Percentiles rank a stretch among this genome's conserved stretches.
phyloP scores from a whole-genome alignment of 192 early-diverging fungal species.

The Geosiphon pyriformis region DNA sequence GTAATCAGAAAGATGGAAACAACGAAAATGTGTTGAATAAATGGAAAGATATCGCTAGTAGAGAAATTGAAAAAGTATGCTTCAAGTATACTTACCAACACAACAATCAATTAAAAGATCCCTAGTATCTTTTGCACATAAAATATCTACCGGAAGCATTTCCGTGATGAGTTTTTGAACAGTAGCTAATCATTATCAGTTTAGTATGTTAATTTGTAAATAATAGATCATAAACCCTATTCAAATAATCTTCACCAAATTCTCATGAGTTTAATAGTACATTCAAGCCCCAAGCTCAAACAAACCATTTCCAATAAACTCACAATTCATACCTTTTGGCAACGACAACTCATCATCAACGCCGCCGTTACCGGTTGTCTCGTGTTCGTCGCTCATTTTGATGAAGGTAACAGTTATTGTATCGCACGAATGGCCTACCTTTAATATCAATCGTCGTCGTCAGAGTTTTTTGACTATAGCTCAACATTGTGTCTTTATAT shows the following conservation, averaged over 20 bases:
- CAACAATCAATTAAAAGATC: slow-evolving; percentile 96
- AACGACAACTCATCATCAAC: slow-evolving; percentile 84
- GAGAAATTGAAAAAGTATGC: not conserved
- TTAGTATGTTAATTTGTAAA: too few species aligned
- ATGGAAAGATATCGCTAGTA: slow-evolving; percentile 9
- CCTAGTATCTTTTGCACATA: slow-evolving; percentile 91
- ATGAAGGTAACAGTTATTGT: not conserved
- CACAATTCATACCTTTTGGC: slow-evolving; percentile 59
- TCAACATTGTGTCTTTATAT: not conserved
- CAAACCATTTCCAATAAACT: not conserved
- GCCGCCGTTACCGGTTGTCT: slow-evolving; percentile 35
- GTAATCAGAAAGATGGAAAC: too few species aligned
- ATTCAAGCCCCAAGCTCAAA: not conserved
- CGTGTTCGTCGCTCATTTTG: slow-evolving; percentile 47
- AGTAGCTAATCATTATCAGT: slow-evolving; percentile 62
- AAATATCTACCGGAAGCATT: slow-evolving; percentile 86
- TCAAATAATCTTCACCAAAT: too few species aligned
- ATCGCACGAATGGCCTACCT: not conserved
- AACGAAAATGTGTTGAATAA: too few species aligned
- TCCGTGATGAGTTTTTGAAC: slow-evolving; percentile 95
- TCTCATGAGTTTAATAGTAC: too few species aligned
- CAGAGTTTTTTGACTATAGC: not conserved
- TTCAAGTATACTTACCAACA: slow-evolving; percentile 57
- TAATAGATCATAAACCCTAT: too few species aligned
- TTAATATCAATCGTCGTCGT: not conserved